Evolutionary conservation across 1,139 yeast genomes (phyloP), one percentile per base, ranked within the genome.

Genomic region (Zygosaccharomyces pseudobailii): DNA sequence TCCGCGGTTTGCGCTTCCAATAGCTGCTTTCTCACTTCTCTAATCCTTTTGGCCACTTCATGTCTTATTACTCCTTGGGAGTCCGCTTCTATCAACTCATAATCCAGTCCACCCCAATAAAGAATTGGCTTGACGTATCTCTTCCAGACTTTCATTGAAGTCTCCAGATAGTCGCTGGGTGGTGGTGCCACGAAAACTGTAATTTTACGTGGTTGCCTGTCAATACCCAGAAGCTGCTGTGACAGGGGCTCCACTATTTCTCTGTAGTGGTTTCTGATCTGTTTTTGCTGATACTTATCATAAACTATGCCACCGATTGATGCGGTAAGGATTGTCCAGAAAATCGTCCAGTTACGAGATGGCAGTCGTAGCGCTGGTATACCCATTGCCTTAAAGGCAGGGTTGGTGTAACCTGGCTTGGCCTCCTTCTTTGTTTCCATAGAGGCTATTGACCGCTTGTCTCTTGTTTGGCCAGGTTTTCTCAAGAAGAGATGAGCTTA

Each of bases 131-230:
- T 92, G 57, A 90, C 76, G 63, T 80, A 90, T 51, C 84, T 80
- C 55, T 88, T 78, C 74, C 92, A 89, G 49, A 85, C 77, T 50
- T 76, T 76, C 68, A 86, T 65, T 13, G 95, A 82, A 52, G 82
- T 83, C 40, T 85, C 95, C 43, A 94, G 70, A 59, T 82, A 88
- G 65, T 92, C 97, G 57, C 88, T 87, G 13, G 99, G 98, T 10
- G 97, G 97, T 13, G 98, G 98, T 0, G 96, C 95, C 50, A 90
- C 77, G 62, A 83, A 90, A 1, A 94, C 81, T 1, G 88, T 82
- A 46, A 94, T 72, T 58, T 83, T 87, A 45, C 98, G 75, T 1
- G 96, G 90, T 30, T 78, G 62, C 49, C 72, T 65, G 46, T 74
- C 69, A 3, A 74, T 66, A 32, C 78, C 74, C 43, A 81, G 62